These are phyloP conservation scores for Leucosporidium scottii DNA, from an alignment of 768 basidiomycete genomes.

Conservation along the genomic window DNA sequence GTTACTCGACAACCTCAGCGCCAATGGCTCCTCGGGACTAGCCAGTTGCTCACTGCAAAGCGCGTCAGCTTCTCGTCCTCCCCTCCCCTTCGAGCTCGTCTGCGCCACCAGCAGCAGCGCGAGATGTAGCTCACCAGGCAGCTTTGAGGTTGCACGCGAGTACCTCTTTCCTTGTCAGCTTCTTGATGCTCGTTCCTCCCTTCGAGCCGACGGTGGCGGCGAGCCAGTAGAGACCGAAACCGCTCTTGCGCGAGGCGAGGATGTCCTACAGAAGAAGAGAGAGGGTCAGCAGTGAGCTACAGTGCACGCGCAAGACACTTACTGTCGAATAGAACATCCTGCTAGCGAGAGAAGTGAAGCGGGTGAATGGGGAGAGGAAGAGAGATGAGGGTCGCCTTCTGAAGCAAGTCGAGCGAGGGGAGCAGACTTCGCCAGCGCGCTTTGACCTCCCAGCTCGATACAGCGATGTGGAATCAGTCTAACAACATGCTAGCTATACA, in stretches of 20 bases:
- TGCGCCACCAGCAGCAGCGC: too few relatives aligned
- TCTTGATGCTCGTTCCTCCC: conserved; percentile 9
- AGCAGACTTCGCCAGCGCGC: too few relatives aligned
- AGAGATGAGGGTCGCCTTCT: too few relatives aligned
- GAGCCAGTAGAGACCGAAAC: conserved; percentile 29
- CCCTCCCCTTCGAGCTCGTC: not conserved
- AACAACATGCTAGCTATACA: too few relatives aligned
- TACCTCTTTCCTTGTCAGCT: conserved; percentile 19
- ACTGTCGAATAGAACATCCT: conserved; percentile 6
- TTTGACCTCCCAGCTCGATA: too few relatives aligned
- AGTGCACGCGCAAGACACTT: not conserved
- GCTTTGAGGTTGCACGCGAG: conserved; percentile 19
- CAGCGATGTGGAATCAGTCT: too few relatives aligned
- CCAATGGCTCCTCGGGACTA: conserved; percentile 26
- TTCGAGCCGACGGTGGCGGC: conserved; percentile 20
- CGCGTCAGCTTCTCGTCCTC: not conserved
- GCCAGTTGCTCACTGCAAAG: conserved; percentile 21
- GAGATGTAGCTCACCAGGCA: conserved; percentile 17
- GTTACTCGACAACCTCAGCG: conserved; percentile 22
- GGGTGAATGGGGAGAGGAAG: too few relatives aligned
- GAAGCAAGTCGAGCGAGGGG: too few relatives aligned
- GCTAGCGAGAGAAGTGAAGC: too few relatives aligned
- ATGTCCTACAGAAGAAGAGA: not conserved
- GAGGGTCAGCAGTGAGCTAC: not conserved
- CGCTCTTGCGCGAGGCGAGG: conserved; percentile 26